Base-by-base conservation (phyloP, 2,329 filamentous ascomycete genomes). In the Aspergillus pseudotamarii region DNA sequence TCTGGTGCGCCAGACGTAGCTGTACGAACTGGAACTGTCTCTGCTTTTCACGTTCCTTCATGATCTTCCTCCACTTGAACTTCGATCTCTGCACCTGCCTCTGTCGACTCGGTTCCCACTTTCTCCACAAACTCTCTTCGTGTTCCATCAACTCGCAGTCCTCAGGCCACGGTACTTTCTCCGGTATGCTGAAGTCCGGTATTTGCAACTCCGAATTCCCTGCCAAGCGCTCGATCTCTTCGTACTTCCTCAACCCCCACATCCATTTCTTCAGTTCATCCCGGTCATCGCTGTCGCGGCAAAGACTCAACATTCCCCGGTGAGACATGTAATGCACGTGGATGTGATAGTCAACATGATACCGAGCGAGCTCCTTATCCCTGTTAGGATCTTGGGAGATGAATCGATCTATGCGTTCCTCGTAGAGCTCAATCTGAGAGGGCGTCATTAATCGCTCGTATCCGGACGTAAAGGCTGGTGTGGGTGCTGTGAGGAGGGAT, bases 341-440 rank as follows among this genome's bases (percentile, higher is more conserved):
- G 23, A 78, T 71, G 55, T 78, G 76, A n/a, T 68, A 73, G 48
- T 76, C 74, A 4, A 75, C 66, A 19, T 66, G 66, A 48, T 76
- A 77, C 38, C 70, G 70, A 3, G 74, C 74, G 38, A 73, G 71
- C 1, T 67, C 57, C 3, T 62, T 19, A 28, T 68, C 66, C 2
- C 55, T 38, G 10, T 67, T 55, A 1, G 64, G 41, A 19, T 64
- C 59, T 26, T 68, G 59, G 6, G 32, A n/a, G 16, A 36, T 14
- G 36, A 58, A 59, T 3, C 16, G 19, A 16, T 55, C 23, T 9
- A 65, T 6, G 6, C 43, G 57, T 16, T 60, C 30, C 41, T 69
- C 59, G 32, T 69, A 64, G n/a, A 38, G n/a, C 6, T 53, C 34
- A 2, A 26, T 38, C 12, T 62, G 60, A 11, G 50, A 16, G n/a